phyloP scores from a whole-genome alignment of 768 basidiomycete species.

The Hypholoma fasciculare region DNA sequence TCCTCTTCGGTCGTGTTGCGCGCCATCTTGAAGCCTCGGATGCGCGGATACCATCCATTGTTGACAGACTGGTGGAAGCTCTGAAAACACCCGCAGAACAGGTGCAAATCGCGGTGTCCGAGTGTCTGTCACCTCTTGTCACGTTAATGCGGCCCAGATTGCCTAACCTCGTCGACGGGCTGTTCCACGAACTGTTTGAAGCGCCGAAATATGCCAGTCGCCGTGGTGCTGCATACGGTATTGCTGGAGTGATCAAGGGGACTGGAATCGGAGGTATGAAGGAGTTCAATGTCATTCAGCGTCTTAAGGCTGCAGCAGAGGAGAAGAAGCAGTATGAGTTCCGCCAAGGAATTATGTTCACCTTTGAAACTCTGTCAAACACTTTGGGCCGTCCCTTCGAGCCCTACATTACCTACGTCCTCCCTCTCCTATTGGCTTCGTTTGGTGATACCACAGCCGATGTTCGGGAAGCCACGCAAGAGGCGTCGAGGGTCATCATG shows the following conservation, averaged over 20 bases:
- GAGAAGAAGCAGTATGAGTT: slow-evolving; percentile 89
- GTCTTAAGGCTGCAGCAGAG: slow-evolving; percentile 73
- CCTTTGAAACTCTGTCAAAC: slow-evolving; percentile 86
- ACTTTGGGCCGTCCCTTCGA: slow-evolving; percentile 91
- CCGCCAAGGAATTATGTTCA: slow-evolving; percentile 93
- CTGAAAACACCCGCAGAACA: slow-evolving; percentile 94
- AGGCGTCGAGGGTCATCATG: slow-evolving; percentile 94
- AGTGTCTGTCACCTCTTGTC: slow-evolving; percentile 89
- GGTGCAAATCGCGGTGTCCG: slow-evolving; percentile 95
- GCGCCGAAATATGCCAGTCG: slow-evolving; percentile 87
- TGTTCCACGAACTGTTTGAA: slow-evolving; percentile 76
- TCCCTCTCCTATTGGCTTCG: slow-evolving; percentile 78
- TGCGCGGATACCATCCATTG: slow-evolving; percentile 73
- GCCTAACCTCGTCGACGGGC: slow-evolving; percentile 64
- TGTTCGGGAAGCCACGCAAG: slow-evolving; percentile 92
- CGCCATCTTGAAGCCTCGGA: slow-evolving; percentile 82
- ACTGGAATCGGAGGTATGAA: slow-evolving; percentile 84
- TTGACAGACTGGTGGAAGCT: slow-evolving; percentile 84
- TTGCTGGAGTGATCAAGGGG: slow-evolving; percentile 93
- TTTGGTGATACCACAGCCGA: slow-evolving; percentile 88
- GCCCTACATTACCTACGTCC: slow-evolving; percentile 82
- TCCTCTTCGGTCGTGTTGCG: slow-evolving; percentile 91
- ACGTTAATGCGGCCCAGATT: slow-evolving; percentile 63
- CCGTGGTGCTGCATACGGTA: slow-evolving; percentile 96
- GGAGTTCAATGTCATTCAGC: slow-evolving; percentile 74